Base-by-base conservation (phyloP, 192 early-diverging fungal genomes). In the Gamsiella multidivaricata region DNA sequence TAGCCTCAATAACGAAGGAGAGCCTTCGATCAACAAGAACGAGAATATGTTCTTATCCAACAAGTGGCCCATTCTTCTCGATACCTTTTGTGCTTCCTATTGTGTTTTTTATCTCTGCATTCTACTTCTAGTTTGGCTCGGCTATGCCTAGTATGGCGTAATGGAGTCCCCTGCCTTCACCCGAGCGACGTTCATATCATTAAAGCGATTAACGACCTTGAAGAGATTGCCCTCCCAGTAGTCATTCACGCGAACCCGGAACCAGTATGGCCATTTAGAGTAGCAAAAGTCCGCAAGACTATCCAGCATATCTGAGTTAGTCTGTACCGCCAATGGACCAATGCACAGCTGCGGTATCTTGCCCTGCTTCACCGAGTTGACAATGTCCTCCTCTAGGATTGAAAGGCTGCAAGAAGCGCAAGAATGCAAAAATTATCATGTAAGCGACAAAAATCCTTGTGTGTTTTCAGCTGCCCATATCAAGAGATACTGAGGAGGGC, bases 161-260 rank as follows among this genome's bases (percentile, higher is more conserved):
- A 78, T 78, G 2, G 39, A 18, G 22, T 78, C 66, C 11, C 74
- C 74, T 1, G 65, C 53, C 26, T 68, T 66, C 12, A 75, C 65
- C 50, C 70, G 45, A 20, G 66, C 61, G 7, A 83, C 71, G 32
- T 83, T 83, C 46, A 42, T 50, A 47, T 67, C 65, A 49, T 83
- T 83, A 39, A 80, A 70, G 2, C 41, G 47, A 15, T 47, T 74
- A 9, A 57, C 70, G 10, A 76, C 57, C 28, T 70, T 54, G 46
- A 83, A 80, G 22, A 83, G 54, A 54, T 70, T 46, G n/a, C 82
- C 69, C 23, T 80, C 47, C 76, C 76, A 80, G 36, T 83, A 83
- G 58, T 76, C 41, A 54, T 83, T 79, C 42, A 80, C 54, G 4
- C 71, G 61, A 10, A 83, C 57, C 17, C 76, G 71, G 60, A 76